Conservation (phyloP, 495 filamentous ascomycete genomes). For the Penicillium subrubescens region DNA sequence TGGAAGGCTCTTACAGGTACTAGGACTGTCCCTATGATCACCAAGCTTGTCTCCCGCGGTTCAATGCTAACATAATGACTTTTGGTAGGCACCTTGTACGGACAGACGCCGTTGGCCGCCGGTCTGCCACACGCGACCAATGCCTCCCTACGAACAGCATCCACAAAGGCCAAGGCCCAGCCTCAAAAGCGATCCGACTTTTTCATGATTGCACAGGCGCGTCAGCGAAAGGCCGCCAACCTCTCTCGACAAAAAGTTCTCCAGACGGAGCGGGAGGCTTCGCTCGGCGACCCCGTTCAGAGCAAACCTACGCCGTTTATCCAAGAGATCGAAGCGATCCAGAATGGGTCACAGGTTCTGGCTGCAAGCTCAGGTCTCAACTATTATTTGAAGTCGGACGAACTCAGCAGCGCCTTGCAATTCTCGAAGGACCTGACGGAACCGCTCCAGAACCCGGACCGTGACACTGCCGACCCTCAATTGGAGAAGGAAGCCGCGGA, state of each 20-base stretch:
- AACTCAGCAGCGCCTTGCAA: constrained; percentile 64
- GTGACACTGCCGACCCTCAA: constrained; percentile 46
- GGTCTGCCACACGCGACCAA: constrained; percentile 36
- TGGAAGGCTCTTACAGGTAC: constrained; percentile 65
- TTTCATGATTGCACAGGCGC: constrained; percentile 61
- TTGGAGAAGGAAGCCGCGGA: constrained; percentile 36
- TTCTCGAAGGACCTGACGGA: constrained; percentile 64
- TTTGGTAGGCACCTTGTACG: constrained; percentile 34
- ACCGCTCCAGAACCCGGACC: constrained; percentile 46
- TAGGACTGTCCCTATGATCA: constrained; percentile 8
- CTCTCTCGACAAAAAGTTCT: constrained; percentile 70
- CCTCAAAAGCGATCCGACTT: constrained; percentile 44
- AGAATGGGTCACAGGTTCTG: constrained; percentile 32
- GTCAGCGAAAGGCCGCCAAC: constrained; percentile 79
- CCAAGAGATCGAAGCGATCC: constrained; percentile 68
- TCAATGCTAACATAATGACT: constrained; percentile 9
- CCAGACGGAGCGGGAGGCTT: constrained; percentile 57
- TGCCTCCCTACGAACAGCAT: constrained; percentile 41
- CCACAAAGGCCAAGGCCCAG: constrained; percentile 34
- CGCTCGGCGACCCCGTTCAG: constrained; percentile 73
- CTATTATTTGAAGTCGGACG: constrained; percentile 66
- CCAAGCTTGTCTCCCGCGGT: not conserved
- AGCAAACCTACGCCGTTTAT: constrained; percentile 81
- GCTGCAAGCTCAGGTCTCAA: constrained; percentile 56
- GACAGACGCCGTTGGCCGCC: constrained; percentile 35